These are phyloP conservation scores for Celoporthe dispersa DNA, from an alignment of 2,329 filamentous ascomycete species.

Conservation along the genomic window DNA sequence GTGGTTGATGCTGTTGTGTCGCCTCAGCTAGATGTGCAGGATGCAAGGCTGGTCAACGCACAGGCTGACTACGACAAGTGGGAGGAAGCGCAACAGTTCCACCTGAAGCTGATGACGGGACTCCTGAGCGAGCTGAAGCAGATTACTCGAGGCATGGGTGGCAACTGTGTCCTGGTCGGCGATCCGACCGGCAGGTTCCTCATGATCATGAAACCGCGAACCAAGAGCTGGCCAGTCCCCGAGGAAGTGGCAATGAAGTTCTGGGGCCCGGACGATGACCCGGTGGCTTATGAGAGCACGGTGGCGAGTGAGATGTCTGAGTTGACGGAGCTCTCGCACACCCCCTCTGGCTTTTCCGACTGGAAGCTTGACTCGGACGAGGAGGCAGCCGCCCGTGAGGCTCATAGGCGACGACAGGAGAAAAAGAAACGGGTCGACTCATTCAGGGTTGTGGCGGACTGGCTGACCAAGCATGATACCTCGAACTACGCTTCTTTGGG, in stretches of 20 bases:
- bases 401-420: no score
- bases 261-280: conserved; percentile 14
- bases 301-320: not conserved
- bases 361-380: conserved; percentile 12
- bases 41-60: conserved; percentile 6
- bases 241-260: conserved; percentile 14
- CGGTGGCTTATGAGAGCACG: not conserved
- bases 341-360: conserved; percentile 9
- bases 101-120: conserved; percentile 15
- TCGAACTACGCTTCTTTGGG: not conserved
- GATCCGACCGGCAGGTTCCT: conserved; percentile 18
- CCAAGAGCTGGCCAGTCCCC: conserved; percentile 5
- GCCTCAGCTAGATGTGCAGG: not conserved
- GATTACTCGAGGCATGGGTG: conserved; percentile 17
- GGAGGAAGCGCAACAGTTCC: conserved; percentile 12
- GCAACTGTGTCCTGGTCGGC: conserved; percentile 13
- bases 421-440: not conserved
- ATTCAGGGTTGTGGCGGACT: conserved; percentile 3
- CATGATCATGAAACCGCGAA: conserved; percentile 7
- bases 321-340: conserved; percentile 1
- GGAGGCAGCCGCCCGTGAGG: not conserved
- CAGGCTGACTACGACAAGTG: conserved; percentile 7
- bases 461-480: conserved; percentile 3
- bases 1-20: conserved; percentile 18
- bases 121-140: conserved; percentile 10